Base-by-base conservation (phyloP, 495 filamentous ascomycete genomes). In the Opeltia flavorubescens region DNA sequence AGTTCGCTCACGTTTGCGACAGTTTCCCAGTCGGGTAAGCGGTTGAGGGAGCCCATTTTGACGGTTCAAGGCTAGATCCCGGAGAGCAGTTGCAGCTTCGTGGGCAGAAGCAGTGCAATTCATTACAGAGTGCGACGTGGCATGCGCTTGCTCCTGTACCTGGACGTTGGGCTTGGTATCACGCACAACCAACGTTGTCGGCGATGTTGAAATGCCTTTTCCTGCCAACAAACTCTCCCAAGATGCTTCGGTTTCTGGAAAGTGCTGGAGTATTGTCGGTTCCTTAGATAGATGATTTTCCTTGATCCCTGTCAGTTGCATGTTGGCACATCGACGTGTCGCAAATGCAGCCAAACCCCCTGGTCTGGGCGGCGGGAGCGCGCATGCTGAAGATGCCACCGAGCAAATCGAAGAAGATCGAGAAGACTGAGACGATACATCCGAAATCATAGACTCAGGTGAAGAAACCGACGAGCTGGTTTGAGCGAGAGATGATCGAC, bases 361-460 rank as follows among this genome's bases (percentile, higher is more conserved):
- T 23, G 8, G 38, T 41, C 67, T 77, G 73, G 75, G 72, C 58
- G 66, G 74, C 62, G 60, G 63, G 54, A 79, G 75, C 74, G 78
- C 82, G 70, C 68, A 72, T 53, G 70, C 68, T 51, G 71, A 68
- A 43, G 79, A 84, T 36, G 81, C 78, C 59, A 68, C 54, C 42
- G 67, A 69, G 35, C 66, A 71, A 44, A 71, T 67, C 47, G 67
- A 71, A 3, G 68, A 71, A 20, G 67, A 64, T 44, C 68, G 61
- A 4, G 67, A 70, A 35, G 64, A 51, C 44, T 61, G 65, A 27
- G 71, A 68, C 31, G 83, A 89, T 40, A 70, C 78, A 63, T 93
- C 87, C 40, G 85, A 91, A 21, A 93, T 67, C 85, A 91, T 89
- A 47, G 86, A 93, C 54, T 94, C 87, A 35, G 87, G 87, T 29